phyloP scores from a whole-genome alignment of 331 rosid species.

The Pyracantha coccinea region DNA sequence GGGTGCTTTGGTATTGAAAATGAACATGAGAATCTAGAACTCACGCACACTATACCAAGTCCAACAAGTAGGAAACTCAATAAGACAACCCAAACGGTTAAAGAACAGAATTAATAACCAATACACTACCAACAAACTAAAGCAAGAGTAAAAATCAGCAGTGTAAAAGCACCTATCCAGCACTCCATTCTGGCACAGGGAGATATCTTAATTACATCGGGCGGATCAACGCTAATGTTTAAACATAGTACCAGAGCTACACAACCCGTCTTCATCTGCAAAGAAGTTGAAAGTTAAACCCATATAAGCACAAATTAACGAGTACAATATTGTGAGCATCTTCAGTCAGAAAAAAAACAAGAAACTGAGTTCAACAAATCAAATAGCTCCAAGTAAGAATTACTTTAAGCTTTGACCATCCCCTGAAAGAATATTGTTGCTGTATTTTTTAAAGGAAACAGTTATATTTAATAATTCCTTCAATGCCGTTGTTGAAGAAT shows the following conservation, averaged over 20 bases:
- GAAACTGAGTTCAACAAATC: not conserved
- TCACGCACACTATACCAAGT: not conserved
- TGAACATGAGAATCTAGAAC: not conserved
- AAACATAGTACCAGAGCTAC: constrained; percentile 95
- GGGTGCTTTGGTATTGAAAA: not conserved
- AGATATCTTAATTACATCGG: constrained; percentile 96
- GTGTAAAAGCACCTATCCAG: constrained; percentile 88
- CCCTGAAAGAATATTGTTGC: not conserved
- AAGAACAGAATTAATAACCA: not conserved
- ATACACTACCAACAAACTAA: constrained; percentile 9
- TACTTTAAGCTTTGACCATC: not conserved
- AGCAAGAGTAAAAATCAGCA: constrained; percentile 11
- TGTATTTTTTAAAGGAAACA: not conserved
- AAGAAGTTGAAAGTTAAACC: constrained; percentile 22
- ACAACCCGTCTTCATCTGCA: constrained; percentile 99
- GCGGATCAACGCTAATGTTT: constrained; percentile 96
- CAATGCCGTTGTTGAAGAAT: not conserved
- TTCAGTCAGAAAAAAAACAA: constrained; percentile 9
- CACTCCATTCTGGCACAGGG: constrained; percentile 99
- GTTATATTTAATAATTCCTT: not conserved
- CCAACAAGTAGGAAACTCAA: not conserved
- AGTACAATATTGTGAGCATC: constrained; percentile 9
- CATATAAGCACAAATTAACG: constrained; percentile 9
- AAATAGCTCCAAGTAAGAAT: not conserved
- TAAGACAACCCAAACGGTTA: not conserved